These are phyloP conservation scores for Saccharomyces hybrid DNA, from an alignment of 1,139 yeast genomes.

Conservation along the genomic window DNA sequence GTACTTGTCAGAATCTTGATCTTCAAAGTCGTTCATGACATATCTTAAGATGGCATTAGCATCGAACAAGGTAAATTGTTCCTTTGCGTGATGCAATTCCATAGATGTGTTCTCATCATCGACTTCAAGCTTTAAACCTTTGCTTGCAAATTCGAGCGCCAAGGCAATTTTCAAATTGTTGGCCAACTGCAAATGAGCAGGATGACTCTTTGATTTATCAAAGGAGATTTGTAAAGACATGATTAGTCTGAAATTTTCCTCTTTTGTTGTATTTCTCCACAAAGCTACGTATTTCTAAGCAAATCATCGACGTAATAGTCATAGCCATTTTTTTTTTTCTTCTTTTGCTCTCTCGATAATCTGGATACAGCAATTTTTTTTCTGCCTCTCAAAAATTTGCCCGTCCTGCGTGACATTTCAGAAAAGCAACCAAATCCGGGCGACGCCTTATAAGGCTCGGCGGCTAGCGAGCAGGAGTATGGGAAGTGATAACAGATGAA, in stretches of 20 bases:
- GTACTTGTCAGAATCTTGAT: slow-evolving; percentile 34
- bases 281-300: background rate
- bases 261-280: background rate
- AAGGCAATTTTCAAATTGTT: slow-evolving; percentile 55
- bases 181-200: slow-evolving; percentile 37
- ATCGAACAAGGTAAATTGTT: slow-evolving; percentile 52
- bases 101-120: slow-evolving; percentile 35
- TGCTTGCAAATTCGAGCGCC: slow-evolving; percentile 34
- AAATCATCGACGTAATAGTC: background rate
- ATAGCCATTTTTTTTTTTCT: background rate
- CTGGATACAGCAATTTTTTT: background rate
- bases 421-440: background rate
- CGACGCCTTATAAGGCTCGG: background rate
- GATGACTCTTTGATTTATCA: slow-evolving; percentile 35
- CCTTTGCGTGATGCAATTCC: slow-evolving; percentile 32
- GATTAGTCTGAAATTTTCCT: background rate
- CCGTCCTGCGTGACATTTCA: background rate
- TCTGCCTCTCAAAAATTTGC: background rate
- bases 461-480: background rate
- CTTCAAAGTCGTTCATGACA: slow-evolving; percentile 43
- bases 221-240: slow-evolving; percentile 37
- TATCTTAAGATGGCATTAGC: slow-evolving; percentile 79
- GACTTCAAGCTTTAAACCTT: slow-evolving; percentile 26
- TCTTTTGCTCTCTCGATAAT: background rate
- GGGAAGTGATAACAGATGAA: background rate